Evolutionary conservation across 2,329 filamentous ascomycete genomes (phyloP), one percentile per base, ranked within the genome.

Genomic region (Alternaria ethzedia): DNA sequence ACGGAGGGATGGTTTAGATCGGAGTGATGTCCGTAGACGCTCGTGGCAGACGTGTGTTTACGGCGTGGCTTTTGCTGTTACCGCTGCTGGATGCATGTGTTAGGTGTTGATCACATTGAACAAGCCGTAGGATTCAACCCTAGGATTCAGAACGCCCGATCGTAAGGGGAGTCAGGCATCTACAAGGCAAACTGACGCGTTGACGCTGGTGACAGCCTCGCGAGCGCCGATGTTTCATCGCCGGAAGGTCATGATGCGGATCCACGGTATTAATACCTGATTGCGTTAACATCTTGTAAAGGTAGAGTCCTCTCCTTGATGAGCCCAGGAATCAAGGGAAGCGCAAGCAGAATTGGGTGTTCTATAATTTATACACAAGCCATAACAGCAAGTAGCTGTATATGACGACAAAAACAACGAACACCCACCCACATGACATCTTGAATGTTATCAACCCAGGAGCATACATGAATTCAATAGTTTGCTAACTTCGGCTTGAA

Each of bases 201-300:
- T 57, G 28, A 54, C 64, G 51, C 51, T 59, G 51, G 54, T 62
- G 58, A 51, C 52, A 54, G 47, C 44, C 30, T 59, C 36, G 47
- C 49, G 20, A 11, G 23, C 52, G 51, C n/a, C 13, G 30, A 57
- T 36, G n/a, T 11, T 30, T 30, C 20, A 23, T 17, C 20, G 20
- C 7, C 3, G 32, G 30, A 15, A 17, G 8, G 2, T 25, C 20
- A 30, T 52, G 20, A 36, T 52, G 6, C 20, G 3, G 17, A 12
- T 21, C 7, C 43, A 11, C n/a, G 15, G 36, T 6, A 41, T 41
- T 11, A 17, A 15, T 41, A 41, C 36, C n/a, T 41, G 2, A 9
- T 3, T 17, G 36, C 8, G 36, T 41, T 41, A 11, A 41, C 11
- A 17, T 41, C n/a, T 41, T 41, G 36, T 17, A 11, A 45, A 21